phyloP scores from a whole-genome alignment of 345 rosid species.

The Lenwebbia sp. region DNA sequence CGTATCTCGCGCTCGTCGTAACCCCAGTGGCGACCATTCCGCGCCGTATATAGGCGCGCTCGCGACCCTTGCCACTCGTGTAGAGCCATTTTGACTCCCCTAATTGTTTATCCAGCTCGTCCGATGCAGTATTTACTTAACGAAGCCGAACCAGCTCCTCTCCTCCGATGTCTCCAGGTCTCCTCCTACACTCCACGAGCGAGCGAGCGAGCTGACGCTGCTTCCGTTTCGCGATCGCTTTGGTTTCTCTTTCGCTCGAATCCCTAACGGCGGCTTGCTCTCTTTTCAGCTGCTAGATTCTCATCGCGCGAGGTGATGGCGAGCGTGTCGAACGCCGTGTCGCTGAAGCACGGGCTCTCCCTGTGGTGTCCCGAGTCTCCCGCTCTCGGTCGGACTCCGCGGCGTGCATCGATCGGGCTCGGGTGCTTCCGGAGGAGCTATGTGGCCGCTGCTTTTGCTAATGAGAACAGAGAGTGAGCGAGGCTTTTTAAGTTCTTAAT shows the following conservation, averaged over 20 bases:
- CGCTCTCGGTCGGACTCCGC: constrained; percentile 29
- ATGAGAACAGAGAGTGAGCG: constrained; percentile 79
- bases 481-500: background rate
- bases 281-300: background rate
- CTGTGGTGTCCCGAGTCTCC: constrained; percentile 42
- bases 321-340: constrained; percentile 30
- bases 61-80: background rate
- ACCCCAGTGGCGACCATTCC: background rate
- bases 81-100: background rate
- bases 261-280: constrained; percentile 9
- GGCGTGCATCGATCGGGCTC: constrained; percentile 25
- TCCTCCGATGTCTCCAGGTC: constrained; percentile 35
- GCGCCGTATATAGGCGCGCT: background rate
- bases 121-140: background rate
- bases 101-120: background rate
- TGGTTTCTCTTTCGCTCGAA: background rate
- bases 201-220: background rate
- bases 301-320: constrained; percentile 57
- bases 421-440: constrained; percentile 30
- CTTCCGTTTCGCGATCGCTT: background rate
- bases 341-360: constrained; percentile 49
- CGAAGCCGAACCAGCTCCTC: background rate
- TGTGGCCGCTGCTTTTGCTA: constrained; percentile 57
- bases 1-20: background rate
- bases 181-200: background rate